Percentiles rank a stretch among this genome's conserved stretches.
phyloP scores from a whole-genome alignment of 2,329 filamentous ascomycete species.

The Dothistroma septosporum region DNA sequence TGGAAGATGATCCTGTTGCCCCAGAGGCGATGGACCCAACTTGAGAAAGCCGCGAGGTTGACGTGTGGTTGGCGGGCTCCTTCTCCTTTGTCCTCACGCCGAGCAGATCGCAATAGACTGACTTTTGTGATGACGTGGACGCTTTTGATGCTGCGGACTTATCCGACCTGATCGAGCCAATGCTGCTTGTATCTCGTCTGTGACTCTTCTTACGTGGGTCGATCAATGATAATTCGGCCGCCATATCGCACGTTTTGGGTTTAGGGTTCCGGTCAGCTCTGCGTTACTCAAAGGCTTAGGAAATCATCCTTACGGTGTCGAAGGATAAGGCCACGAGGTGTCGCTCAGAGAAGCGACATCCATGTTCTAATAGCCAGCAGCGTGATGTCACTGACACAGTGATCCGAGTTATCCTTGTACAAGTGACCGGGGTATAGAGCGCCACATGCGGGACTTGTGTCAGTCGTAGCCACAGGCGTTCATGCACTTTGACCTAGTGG shows the following conservation, averaged over 20 bases:
- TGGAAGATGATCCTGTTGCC: background rate
- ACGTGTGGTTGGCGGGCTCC: background rate
- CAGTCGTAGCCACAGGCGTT: too few relatives aligned
- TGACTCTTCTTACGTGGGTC: background rate
- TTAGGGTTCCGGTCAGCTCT: background rate
- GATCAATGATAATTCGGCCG: background rate
- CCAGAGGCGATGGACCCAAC: conserved; percentile 6
- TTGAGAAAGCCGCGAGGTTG: background rate
- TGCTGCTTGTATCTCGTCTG: conserved; percentile 5
- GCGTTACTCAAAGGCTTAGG: background rate
- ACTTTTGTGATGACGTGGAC: background rate
- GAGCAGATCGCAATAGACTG: background rate
- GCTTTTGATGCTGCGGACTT: background rate
- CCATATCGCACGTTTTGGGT: background rate
- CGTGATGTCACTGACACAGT: background rate
- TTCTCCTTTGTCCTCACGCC: background rate
- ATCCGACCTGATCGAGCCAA: background rate
- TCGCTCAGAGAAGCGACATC: background rate
- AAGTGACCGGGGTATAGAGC: background rate
- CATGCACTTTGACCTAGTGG: too few relatives aligned
- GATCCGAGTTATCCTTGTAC: background rate
- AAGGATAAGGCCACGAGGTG: background rate
- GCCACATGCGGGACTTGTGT: too few relatives aligned
- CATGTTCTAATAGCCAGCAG: background rate
- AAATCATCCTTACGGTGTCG: background rate